Conservation (phyloP, 768 basidiomycete genomes). For the Boletus insuetus region DNA sequence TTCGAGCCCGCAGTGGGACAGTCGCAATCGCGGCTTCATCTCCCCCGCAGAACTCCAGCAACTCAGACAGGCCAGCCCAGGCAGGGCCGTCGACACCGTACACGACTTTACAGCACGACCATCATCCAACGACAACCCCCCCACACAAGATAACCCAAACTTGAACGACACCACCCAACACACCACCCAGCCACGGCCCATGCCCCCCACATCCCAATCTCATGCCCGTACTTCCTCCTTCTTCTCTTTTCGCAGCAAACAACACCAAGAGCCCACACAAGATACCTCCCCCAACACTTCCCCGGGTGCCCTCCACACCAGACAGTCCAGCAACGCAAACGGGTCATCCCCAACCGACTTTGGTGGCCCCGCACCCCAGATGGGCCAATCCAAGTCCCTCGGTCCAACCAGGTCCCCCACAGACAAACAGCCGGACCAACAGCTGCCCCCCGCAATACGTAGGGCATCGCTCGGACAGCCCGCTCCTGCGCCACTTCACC, state of each 20-base stretch:
- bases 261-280: slow-evolving; percentile 17
- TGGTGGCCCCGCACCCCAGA: slow-evolving; percentile 25
- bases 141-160: slow-evolving; percentile 17
- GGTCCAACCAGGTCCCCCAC: slow-evolving; percentile 25
- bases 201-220: slow-evolving; percentile 22
- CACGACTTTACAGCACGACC: slow-evolving; percentile 35
- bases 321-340: slow-evolving; percentile 14
- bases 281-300: slow-evolving; percentile 17
- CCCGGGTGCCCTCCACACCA: slow-evolving; percentile 15
- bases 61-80: slow-evolving; percentile 33
- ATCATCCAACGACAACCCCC: slow-evolving; percentile 14
- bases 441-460: slow-evolving; percentile 16
- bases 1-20: slow-evolving; percentile 37
- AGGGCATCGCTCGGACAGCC: slow-evolving; percentile 19
- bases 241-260: slow-evolving; percentile 57
- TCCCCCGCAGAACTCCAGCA: slow-evolving; percentile 34
- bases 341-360: slow-evolving; percentile 16
- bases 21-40: slow-evolving; percentile 34
- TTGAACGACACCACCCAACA: slow-evolving; percentile 16
- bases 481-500: slow-evolving; percentile 55
- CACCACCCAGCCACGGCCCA: slow-evolving; percentile 26
- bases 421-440: slow-evolving; percentile 24
- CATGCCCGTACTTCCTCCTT: slow-evolving; percentile 63
- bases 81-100: slow-evolving; percentile 23
- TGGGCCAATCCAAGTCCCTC: slow-evolving; percentile 33